Evolutionary conservation across 2,329 filamentous ascomycete genomes (phyloP).

Genomic region (Diaporthe ilicicola): DNA sequence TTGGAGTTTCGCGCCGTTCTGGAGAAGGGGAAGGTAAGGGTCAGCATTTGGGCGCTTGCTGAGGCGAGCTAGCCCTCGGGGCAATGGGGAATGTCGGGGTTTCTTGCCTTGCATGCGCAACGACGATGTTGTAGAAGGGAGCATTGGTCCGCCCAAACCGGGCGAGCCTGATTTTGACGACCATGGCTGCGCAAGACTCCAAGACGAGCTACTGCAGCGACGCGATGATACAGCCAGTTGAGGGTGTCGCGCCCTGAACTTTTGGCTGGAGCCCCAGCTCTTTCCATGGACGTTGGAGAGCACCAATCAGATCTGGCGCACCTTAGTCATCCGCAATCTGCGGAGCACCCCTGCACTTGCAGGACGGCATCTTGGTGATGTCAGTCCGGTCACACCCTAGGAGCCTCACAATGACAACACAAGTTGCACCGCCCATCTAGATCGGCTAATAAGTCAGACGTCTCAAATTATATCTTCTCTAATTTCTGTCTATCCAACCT

Average conservation of each 20-base stretch:
- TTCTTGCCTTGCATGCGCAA: constrained; percentile 84
- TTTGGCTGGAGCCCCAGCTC: constrained; percentile 15
- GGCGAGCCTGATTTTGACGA: constrained; percentile 90
- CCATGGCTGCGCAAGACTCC: constrained; percentile 64
- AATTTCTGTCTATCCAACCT: not conserved
- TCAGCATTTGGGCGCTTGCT: not conserved
- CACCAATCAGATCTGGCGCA: constrained; percentile 1
- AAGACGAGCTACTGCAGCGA: not conserved
- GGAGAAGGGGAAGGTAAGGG: constrained; percentile 14
- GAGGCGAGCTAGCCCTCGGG: constrained; percentile 36
- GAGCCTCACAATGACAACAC: constrained; percentile 4
- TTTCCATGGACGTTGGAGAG: not conserved
- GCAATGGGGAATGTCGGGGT: constrained; percentile 34
- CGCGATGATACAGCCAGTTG: not conserved
- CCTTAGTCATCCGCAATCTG: constrained; percentile 21
- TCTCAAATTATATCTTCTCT: not conserved
- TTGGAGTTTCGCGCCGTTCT: constrained; percentile 88
- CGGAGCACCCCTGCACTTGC: not conserved
- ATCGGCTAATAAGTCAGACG: not conserved
- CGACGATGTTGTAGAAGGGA: constrained; percentile 98
- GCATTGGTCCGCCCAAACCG: constrained; percentile 88
- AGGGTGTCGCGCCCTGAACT: constrained; percentile 25
- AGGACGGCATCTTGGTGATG: constrained; percentile 1
- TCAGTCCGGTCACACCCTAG: not conserved
- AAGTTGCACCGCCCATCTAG: no score